phyloP scores from a whole-genome alignment of 331 rosid species.

The Quercus phellos region DNA sequence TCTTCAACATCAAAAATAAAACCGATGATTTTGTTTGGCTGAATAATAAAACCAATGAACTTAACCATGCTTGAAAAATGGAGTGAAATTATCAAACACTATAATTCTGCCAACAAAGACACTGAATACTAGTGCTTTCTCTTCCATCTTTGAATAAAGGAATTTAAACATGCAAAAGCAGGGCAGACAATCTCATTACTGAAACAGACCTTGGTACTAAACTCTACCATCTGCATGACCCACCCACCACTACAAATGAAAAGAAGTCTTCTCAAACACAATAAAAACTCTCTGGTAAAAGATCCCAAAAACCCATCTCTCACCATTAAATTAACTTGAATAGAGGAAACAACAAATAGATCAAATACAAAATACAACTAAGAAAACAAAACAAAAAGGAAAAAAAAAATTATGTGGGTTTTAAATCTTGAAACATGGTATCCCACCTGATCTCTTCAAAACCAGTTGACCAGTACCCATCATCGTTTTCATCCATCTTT shows the following conservation, averaged over 20 bases:
- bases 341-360: not conserved
- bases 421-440: conserved; percentile 81
- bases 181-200: conserved; percentile 41
- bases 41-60: not conserved
- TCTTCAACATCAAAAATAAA: not conserved
- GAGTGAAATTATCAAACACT: conserved; percentile 10
- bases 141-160: conserved; percentile 26
- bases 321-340: conserved; percentile 39
- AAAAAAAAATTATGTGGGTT: conserved; percentile 54
- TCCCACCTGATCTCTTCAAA: conserved; percentile 94
- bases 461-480: conserved; percentile 62
- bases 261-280: conserved; percentile 3
- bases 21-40: too few species aligned
- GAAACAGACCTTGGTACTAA: conserved; percentile 38
- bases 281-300: conserved; percentile 53
- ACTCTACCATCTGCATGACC: conserved; percentile 48
- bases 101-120: conserved; percentile 26
- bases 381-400: not conserved
- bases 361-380: not conserved
- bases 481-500: conserved; percentile 29
- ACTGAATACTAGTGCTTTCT: conserved; percentile 24
- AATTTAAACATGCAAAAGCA: conserved; percentile 27
- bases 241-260: conserved; percentile 27
- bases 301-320: conserved; percentile 56
- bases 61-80: not conserved